Percentiles rank a stretch among this genome's conserved stretches.
Evolutionary conservation across 2,329 filamentous ascomycete species (phyloP).

Genomic region (Akanthomyces lecanii): DNA sequence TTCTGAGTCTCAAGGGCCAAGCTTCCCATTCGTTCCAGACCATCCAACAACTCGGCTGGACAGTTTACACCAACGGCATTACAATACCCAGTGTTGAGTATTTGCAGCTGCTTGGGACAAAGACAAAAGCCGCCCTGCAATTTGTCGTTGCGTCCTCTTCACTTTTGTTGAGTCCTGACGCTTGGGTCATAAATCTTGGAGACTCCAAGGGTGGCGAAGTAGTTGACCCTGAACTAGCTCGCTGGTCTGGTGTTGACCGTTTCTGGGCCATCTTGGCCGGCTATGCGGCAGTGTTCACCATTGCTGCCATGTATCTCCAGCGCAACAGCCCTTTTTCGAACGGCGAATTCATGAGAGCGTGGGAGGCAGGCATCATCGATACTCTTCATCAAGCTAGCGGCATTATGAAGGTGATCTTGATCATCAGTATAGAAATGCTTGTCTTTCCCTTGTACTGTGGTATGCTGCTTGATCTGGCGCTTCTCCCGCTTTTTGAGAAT

Average conservation of each 20-base stretch:
- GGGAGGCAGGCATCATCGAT: conserved; percentile 77
- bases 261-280: conserved; percentile 73
- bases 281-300: conserved; percentile 70
- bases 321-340: conserved; percentile 65
- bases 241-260: conserved; percentile 63
- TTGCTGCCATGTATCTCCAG: conserved; percentile 76
- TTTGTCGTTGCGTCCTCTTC: conserved; percentile 18
- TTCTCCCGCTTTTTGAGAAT: conserved; percentile 83
- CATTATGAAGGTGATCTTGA: conserved; percentile 94
- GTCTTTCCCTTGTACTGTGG: conserved; percentile 95
- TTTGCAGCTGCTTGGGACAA: neutral
- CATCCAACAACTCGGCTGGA: conserved; percentile 36
- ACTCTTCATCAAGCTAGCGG: conserved; percentile 88
- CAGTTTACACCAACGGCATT: conserved; percentile 44
- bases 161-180: conserved; percentile 42
- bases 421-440: conserved; percentile 99
- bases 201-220: conserved; percentile 34
- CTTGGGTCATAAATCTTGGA: conserved; percentile 57
- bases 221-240: conserved; percentile 56
- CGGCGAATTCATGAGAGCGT: conserved; percentile 51
- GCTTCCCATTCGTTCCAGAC: conserved; percentile 39
- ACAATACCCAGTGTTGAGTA: conserved; percentile 22
- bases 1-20: conserved; percentile 56
- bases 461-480: conserved; percentile 78
- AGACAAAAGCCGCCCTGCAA: neutral